Evolutionary conservation across 1,284 basidiomycete species (phyloP).

Genomic region (Sanghuangporus sanghuang): DNA sequence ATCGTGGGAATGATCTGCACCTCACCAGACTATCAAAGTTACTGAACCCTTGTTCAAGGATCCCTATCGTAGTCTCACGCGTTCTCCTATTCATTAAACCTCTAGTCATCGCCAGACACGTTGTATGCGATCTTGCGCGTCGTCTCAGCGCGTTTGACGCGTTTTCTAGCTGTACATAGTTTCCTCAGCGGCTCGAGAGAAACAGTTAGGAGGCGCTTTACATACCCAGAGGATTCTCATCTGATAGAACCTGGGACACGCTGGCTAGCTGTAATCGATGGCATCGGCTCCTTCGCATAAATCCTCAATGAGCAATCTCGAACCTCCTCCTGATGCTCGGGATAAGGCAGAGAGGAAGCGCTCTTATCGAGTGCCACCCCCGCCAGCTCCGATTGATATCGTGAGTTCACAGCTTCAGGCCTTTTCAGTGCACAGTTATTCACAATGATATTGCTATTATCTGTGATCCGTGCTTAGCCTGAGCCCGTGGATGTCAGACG

Average conservation of each 20-base stretch:
- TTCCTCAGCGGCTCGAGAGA: background rate
- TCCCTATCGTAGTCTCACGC: background rate
- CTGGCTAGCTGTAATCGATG: background rate
- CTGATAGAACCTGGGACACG: background rate
- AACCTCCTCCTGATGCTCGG: background rate
- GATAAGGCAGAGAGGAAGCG: constrained; percentile 12
- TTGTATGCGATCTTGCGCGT: background rate
- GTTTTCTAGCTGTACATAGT: background rate
- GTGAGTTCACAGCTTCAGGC: constrained; percentile 3
- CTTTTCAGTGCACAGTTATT: background rate
- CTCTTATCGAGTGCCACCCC: constrained; percentile 15
- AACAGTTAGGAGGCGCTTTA: background rate
- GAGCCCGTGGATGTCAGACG: constrained; percentile 14
- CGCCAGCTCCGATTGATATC: constrained; percentile 15
- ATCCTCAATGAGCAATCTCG: constrained; percentile 5
- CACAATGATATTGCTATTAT: background rate
- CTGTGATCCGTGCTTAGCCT: background rate
- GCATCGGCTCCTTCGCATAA: constrained; percentile 6
- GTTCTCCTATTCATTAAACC: background rate
- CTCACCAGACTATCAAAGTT: background rate
- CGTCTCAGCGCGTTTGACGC: constrained; percentile 7
- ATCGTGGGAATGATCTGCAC: background rate
- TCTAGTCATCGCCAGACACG: background rate
- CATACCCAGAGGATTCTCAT: background rate
- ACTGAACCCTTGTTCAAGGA: background rate